A percentile compares a stretch with the other conserved stretches of the same genome.
phyloP scores from a whole-genome alignment of 2,329 filamentous ascomycete genomes.

The Pseudopyrenochaeta lycopersici region DNA sequence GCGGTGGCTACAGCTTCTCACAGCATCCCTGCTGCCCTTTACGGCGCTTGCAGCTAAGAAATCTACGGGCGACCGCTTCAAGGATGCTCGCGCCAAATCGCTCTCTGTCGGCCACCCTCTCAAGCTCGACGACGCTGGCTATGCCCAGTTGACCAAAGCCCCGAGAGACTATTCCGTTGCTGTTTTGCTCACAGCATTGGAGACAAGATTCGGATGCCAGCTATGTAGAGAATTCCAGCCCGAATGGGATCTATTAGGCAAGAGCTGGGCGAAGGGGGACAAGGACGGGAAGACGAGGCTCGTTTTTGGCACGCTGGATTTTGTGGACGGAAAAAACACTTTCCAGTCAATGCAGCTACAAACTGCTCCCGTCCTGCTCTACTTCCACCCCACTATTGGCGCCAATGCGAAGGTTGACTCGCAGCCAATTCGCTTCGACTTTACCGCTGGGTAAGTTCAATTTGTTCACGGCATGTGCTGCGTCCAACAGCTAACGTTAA shows the following conservation, averaged over 20 bases:
- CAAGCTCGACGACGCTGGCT: slow-evolving; percentile 79
- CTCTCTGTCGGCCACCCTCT: slow-evolving; percentile 69
- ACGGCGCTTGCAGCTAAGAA: slow-evolving; percentile 72
- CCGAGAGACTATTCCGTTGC: slow-evolving; percentile 86
- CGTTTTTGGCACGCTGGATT: slow-evolving; percentile 87
- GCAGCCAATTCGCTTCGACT: slow-evolving; percentile 83
- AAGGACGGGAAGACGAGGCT: slow-evolving; percentile 76
- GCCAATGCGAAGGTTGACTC: slow-evolving; percentile 75
- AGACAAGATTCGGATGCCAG: slow-evolving; percentile 82
- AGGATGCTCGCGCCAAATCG: slow-evolving; percentile 74
- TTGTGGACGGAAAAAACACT: slow-evolving; percentile 79
- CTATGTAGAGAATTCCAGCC: slow-evolving; percentile 92
- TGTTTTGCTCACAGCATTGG: slow-evolving; percentile 86
- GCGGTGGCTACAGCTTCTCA: slow-evolving; percentile 69
- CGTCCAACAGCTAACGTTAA: too few relatives aligned
- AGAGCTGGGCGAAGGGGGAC: slow-evolving; percentile 88
- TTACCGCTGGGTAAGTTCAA: slow-evolving; percentile 63
- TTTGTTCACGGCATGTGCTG: too few relatives aligned
- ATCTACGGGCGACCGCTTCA: slow-evolving; percentile 70
- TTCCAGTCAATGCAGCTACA: slow-evolving; percentile 92
- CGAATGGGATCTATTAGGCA: slow-evolving; percentile 88
- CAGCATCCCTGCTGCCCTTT: slow-evolving; percentile 70
- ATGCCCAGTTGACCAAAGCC: slow-evolving; percentile 75
- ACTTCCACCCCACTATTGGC: slow-evolving; percentile 86
- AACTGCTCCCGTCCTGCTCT: slow-evolving; percentile 88